phyloP scores from a whole-genome alignment of 768 basidiomycete species.

The Kondoa malvinella region DNA sequence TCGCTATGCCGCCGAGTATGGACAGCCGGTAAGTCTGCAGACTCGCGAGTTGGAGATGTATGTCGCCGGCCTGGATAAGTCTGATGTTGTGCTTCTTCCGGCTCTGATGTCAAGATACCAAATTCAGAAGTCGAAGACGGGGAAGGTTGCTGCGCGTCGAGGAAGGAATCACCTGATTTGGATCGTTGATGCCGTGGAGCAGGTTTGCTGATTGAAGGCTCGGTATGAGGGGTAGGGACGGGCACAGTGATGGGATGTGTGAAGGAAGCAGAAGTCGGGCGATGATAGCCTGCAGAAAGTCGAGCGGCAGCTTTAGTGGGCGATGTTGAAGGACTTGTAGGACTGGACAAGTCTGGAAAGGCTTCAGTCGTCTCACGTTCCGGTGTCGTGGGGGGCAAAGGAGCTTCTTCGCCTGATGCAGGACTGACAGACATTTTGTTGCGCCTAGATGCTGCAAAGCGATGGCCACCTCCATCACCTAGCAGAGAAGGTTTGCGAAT shows the following conservation, averaged over 20 bases:
- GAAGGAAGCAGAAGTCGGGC: neutral
- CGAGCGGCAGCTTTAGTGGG: neutral
- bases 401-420: neutral
- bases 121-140: neutral
- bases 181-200: neutral
- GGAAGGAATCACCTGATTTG: neutral
- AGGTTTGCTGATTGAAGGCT: neutral
- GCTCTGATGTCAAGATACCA: neutral
- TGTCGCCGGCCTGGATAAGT: neutral
- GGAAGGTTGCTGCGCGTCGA: slow-evolving; percentile 1
- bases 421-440: slow-evolving; percentile 2
- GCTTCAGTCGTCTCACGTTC: neutral
- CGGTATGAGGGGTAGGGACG: neutral
- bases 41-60: neutral
- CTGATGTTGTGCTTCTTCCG: neutral
- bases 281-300: neutral
- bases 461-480: slow-evolving; percentile 66
- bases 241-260: neutral
- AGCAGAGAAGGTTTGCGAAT: slow-evolving; percentile 68
- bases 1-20: neutral
- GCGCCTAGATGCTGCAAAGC: slow-evolving; percentile 29
- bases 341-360: neutral
- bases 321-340: neutral
- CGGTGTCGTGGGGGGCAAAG: neutral
- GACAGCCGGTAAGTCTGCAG: too few relatives aligned